A percentile compares a stretch with the other conserved stretches of the same genome.
These are phyloP conservation scores for Tylopilus plumbeoviolaceoides DNA, from an alignment of 768 basidiomycete genomes.

Conservation along the genomic window DNA sequence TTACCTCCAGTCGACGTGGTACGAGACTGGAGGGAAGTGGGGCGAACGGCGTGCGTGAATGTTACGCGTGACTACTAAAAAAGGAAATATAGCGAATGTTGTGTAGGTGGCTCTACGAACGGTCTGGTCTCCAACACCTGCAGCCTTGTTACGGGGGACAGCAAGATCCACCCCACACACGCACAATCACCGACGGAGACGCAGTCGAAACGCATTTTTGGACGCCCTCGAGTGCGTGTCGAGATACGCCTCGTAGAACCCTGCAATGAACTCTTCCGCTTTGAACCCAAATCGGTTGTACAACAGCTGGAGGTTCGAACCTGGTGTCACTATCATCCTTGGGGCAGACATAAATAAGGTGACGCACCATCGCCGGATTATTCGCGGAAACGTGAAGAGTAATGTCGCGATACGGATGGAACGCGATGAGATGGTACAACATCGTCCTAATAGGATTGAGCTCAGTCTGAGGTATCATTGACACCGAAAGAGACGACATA, in stretches of 20 bases:
- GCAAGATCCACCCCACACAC: not conserved
- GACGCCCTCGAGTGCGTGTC: constrained; percentile 64
- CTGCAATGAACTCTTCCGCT: constrained; percentile 77
- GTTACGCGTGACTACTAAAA: too few relatives aligned
- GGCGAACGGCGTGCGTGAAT: too few relatives aligned
- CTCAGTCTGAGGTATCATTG: not conserved
- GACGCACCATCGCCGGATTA: constrained; percentile 69
- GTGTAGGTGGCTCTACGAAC: too few relatives aligned
- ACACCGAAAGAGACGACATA: constrained; percentile 24
- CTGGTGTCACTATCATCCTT: not conserved
- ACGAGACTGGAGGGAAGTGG: too few relatives aligned
- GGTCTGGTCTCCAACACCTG: too few relatives aligned
- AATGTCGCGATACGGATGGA: constrained; percentile 73
- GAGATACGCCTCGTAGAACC: constrained; percentile 80
- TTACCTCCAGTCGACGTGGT: too few relatives aligned
- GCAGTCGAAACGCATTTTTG: constrained; percentile 76
- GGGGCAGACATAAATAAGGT: not conserved
- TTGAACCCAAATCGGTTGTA: constrained; percentile 82
- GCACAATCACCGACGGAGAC: constrained; percentile 52
- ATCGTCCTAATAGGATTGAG: constrained; percentile 47
- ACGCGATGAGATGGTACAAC: constrained; percentile 69
- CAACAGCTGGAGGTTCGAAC: constrained; percentile 44
- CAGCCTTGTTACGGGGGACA: too few relatives aligned
- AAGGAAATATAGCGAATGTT: too few relatives aligned
- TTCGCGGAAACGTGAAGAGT: constrained; percentile 81